Conservation (phyloP, 768 basidiomycete genomes). For the Harrya chromipes region DNA sequence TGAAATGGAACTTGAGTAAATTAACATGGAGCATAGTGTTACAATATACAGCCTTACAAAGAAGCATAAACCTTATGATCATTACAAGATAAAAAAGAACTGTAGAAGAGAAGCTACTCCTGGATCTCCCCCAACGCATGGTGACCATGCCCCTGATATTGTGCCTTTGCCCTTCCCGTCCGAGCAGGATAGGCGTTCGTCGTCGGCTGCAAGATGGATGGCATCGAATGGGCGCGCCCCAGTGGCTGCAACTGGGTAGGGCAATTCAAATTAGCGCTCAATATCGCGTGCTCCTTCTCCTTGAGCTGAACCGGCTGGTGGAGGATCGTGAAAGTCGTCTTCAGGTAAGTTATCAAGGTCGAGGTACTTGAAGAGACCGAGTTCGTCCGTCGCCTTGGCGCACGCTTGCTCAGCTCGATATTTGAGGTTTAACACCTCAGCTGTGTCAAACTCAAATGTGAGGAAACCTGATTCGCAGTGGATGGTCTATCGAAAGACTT, state of each 20-base stretch:
- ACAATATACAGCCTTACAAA: no score
- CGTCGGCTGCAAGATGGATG: not conserved
- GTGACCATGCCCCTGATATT: slow-evolving; percentile 1
- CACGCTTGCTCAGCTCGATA: slow-evolving; percentile 1
- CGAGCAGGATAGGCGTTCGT: not conserved
- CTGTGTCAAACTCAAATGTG: slow-evolving; percentile 6
- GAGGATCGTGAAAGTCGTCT: not conserved
- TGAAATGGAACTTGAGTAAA: no score
- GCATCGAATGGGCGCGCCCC: slow-evolving; percentile 18
- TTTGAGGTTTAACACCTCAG: not conserved
- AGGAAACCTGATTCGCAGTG: not conserved
- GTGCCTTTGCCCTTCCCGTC: not conserved
- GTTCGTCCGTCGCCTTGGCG: not conserved
- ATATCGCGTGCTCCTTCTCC: not conserved
- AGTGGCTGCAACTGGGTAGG: not conserved
- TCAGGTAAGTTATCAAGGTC: not conserved
- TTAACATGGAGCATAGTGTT: no score
- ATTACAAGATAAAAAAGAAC: no score
- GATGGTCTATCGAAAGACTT: not conserved
- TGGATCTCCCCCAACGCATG: not conserved
- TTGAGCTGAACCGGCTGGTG: not conserved
- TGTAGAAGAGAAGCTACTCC: not conserved
- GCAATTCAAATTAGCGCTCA: not conserved
- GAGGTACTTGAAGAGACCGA: slow-evolving; percentile 6
- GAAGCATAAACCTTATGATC: no score